phyloP scores from a whole-genome alignment of 352 stramenopile genomes.

The Globisporangium parvum region DNA sequence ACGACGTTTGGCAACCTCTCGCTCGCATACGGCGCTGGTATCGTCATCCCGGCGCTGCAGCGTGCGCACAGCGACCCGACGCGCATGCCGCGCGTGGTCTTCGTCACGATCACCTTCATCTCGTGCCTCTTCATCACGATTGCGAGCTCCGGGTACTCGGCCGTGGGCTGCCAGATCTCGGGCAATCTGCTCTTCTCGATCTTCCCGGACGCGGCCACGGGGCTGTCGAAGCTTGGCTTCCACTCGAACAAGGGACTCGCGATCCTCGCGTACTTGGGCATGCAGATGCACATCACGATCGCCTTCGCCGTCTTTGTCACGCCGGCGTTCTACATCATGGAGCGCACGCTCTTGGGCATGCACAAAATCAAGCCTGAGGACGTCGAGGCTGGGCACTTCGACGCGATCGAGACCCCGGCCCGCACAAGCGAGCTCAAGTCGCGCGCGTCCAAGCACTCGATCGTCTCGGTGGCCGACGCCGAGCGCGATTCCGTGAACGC shows the following conservation, averaged over 20 bases:
- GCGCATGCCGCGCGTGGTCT: slow-evolving; percentile 24
- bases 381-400: neutral
- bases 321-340: slow-evolving; percentile 20
- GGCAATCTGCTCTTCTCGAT: slow-evolving; percentile 42
- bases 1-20: slow-evolving; percentile 25
- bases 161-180: slow-evolving; percentile 46
- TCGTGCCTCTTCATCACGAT: slow-evolving; percentile 19
- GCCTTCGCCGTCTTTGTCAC: slow-evolving; percentile 19
- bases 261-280: slow-evolving; percentile 15
- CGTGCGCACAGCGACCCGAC: slow-evolving; percentile 21
- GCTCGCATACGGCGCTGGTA: slow-evolving; percentile 21
- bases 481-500: slow-evolving; percentile 5
- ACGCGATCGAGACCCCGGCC: neutral
- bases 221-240: slow-evolving; percentile 24
- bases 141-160: slow-evolving; percentile 25
- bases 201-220: slow-evolving; percentile 23
- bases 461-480: slow-evolving; percentile 4
- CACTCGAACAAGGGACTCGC: slow-evolving; percentile 8
- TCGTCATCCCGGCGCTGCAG: slow-evolving; percentile 22
- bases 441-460: slow-evolving; percentile 5
- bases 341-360: slow-evolving; percentile 21
- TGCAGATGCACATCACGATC: slow-evolving; percentile 27
- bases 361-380: slow-evolving; percentile 9
- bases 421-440: neutral
- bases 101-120: slow-evolving; percentile 21